Evolutionary conservation across 768 basidiomycete genomes (phyloP), one percentile per base, ranked within the genome.

Genomic region (Phanerochaete carnosa): DNA sequence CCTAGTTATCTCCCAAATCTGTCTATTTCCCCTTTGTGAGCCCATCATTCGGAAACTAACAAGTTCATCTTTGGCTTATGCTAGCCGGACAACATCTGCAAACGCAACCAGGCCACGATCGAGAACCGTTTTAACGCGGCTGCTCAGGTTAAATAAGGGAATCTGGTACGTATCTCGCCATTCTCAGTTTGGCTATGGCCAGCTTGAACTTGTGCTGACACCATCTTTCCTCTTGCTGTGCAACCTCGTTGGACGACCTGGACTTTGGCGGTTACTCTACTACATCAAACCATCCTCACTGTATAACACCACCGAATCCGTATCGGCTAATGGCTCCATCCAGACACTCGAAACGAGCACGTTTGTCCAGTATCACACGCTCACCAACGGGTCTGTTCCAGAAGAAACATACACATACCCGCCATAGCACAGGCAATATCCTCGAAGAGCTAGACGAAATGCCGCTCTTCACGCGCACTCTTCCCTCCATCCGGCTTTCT

Each of bases 401-500:
- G 5, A 22, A n/a, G 46, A 49, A 32, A 25, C 23, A 37, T n/a
- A 26, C 28, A 8, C 45, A 37, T n/a, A 29, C 23, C 28, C 54
- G 54, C 19, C 37, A 55, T n/a, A 55, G 54, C 54, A 55, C 54
- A 23, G 54, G 54, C 22, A n/a, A n/a, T 15, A 55, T 55, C 54
- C 54, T 25, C 23, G 54, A 55, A 37, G 54, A 55, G 35, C 9
- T 25, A 6, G 47, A 49, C 4, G 47, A 29, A 3, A 58, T 58
- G 57, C 47, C 57, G 22, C 47, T 58, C 26, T 58, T 58, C 46
- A 25, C 47, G n/a, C 57, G 57, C 25, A 23, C 29, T 12, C n/a
- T 49, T 16, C 57, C 57, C 29, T 32, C 54, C 19, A n/a, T 55
- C 32, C 33, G 37, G 35, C 45, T 54, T 25, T 33, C 52, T 73